Evolutionary conservation across 1,139 yeast genomes (phyloP).

Genomic region (Saccharomyces hybrid): DNA sequence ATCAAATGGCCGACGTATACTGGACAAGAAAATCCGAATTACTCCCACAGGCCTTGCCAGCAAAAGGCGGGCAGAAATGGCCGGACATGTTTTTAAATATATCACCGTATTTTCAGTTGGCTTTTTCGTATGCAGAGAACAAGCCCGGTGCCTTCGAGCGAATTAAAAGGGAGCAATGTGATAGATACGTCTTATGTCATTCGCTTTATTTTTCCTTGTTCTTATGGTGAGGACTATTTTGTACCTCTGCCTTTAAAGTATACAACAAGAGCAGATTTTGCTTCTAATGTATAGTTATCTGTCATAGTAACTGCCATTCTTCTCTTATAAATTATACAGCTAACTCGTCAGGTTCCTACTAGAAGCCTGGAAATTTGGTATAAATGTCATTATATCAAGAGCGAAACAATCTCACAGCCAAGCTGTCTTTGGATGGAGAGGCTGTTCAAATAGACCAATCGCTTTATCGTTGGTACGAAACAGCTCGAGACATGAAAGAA

Average conservation of each 20-base stretch:
- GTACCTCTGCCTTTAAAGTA: too few relatives aligned
- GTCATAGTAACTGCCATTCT: too few relatives aligned
- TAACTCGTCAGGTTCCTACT: neutral
- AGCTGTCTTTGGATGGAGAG: neutral
- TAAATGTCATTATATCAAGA: neutral
- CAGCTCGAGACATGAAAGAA: neutral
- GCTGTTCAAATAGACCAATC: neutral
- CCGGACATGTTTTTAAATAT: neutral
- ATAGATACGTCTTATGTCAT: neutral
- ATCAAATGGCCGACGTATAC: neutral
- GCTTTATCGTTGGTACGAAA: neutral
- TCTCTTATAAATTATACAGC: neutral
- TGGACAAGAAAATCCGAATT: neutral
- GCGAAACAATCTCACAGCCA: neutral
- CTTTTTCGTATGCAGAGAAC: neutral
- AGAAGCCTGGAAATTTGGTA: neutral
- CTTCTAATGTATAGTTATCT: too few relatives aligned
- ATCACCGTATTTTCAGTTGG: constrained; percentile 1
- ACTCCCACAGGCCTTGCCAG: neutral
- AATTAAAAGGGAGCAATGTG: constrained; percentile 6
- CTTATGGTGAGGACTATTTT: neutral
- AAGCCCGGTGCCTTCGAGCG: neutral
- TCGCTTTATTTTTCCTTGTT: neutral
- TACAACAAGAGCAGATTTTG: neutral
- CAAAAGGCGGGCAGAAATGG: neutral